Base-by-base conservation (phyloP, 2,329 filamentous ascomycete genomes). In the Tricladium varicosporioides region DNA sequence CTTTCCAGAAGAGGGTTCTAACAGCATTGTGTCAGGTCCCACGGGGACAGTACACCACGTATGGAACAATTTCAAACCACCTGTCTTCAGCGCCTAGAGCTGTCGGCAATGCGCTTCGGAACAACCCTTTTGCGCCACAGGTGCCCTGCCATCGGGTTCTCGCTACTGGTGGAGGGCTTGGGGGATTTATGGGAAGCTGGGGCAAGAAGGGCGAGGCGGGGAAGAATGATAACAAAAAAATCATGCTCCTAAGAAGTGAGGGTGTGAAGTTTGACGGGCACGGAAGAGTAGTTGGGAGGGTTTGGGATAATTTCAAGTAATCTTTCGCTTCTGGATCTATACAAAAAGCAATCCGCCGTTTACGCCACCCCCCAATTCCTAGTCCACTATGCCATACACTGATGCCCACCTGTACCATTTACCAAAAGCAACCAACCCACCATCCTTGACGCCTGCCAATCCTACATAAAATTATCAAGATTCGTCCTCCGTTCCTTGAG, bases 121-220 rank as follows among this genome's bases (percentile, higher is more conserved):
- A 80, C 9, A 96, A 96, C 69, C 91, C 91, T 0, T 95, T 93
- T 66, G 91, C 91, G 13, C 91, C 91, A 0, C 80, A 83, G 33
- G 87, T 93, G 4, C 91, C 91, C 1, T 95, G 91, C 60, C 91
- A 95, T 72, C 81, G 91, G 9, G 87, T 93, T 18, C 82, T 95
- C 48, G 88, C 89, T 5, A 86, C 84, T 43, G 86, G 86, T 51
- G 86, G 89, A 11, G 78, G 79, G n/a, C 72, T 91, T 18, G 88
- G 88, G 44, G 87, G 87, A 0, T 51, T 89, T 75, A 84, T 86
- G 71, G 87, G 87, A 2, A 80, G 83, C 62, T 85, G 83, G 78
- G 79, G 84, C 2, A 78, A 78, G 54, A 78, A 81, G 40, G 85
- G 84, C 0, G 81, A 84, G 63, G 83, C 83, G 1, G 79, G 82